Evolutionary conservation across 148 eudicot species (phyloP).

Genomic region (Nyssa sinensis): DNA sequence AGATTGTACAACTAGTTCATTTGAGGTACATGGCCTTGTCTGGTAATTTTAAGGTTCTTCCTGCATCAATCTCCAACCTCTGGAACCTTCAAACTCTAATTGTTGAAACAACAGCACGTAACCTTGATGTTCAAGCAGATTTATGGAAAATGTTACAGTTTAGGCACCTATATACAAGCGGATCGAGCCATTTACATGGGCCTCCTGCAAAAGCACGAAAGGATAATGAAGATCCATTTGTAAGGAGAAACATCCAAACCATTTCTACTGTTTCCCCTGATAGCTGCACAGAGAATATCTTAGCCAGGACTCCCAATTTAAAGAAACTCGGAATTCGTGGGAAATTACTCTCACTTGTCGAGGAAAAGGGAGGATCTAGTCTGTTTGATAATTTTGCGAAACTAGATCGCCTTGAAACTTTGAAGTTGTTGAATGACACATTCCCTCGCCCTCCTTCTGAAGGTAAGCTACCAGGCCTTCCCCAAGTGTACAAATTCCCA

Average conservation of each 20-base stretch:
- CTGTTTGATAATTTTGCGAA: not conserved
- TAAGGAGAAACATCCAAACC: slow-evolving; percentile 5
- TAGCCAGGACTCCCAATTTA: not conserved
- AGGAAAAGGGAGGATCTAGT: not conserved
- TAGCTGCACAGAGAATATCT: slow-evolving; percentile 5
- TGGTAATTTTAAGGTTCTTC: not conserved
- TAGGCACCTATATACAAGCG: slow-evolving; percentile 11
- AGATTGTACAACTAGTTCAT: not conserved
- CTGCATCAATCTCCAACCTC: not conserved
- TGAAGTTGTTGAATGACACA: slow-evolving; percentile 16
- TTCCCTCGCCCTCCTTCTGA: not conserved
- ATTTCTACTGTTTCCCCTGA: slow-evolving; percentile 6
- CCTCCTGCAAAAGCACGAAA: not conserved
- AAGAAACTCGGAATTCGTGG: slow-evolving; percentile 19
- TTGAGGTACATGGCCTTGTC: slow-evolving; percentile 10
- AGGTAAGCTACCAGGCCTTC: not conserved
- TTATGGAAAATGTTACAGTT: slow-evolving; percentile 15
- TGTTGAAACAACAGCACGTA: not conserved
- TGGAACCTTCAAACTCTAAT: slow-evolving; percentile 13
- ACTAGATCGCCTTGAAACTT: not conserved
- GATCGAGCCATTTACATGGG: not conserved
- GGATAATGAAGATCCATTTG: not conserved
- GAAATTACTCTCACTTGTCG: not conserved
- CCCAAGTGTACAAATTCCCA: not conserved
- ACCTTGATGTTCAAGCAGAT: not conserved